Evolutionary conservation across 2,329 filamentous ascomycete species (phyloP).

Genomic region (Ophidiomyces ophidiicola): DNA sequence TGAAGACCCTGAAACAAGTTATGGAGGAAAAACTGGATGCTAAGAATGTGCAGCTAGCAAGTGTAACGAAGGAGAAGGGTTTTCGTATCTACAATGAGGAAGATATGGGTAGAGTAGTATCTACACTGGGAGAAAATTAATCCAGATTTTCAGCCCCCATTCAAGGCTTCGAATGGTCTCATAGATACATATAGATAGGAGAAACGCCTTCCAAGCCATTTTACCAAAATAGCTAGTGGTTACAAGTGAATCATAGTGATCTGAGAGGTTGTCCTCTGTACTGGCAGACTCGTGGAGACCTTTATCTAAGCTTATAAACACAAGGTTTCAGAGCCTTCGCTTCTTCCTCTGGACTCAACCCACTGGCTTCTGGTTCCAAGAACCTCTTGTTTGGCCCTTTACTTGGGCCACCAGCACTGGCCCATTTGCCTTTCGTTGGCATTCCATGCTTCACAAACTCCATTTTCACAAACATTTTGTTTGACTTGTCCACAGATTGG

Average conservation of each 20-base stretch:
- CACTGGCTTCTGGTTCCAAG: constrained; percentile 46
- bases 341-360: constrained; percentile 47
- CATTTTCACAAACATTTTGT: constrained; percentile 99
- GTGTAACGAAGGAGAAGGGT: constrained; percentile 92
- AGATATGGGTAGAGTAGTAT: constrained; percentile 89
- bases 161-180: too few species aligned
- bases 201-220: too few species aligned
- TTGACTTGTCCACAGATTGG: constrained; percentile 63
- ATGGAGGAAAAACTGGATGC: constrained; percentile 99
- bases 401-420: constrained; percentile 15
- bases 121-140: constrained; percentile 45
- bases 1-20: constrained; percentile 98
- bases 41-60: constrained; percentile 97
- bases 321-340: constrained; percentile 79
- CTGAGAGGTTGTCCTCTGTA: too few species aligned
- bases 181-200: too few species aligned
- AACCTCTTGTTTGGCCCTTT: constrained; percentile 42
- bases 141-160: constrained; percentile 7
- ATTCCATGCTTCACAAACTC: constrained; percentile 75
- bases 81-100: constrained; percentile 98
- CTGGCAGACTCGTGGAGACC: neutral
- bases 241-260: neutral
- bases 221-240: too few species aligned
- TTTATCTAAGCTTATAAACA: constrained; percentile 78
- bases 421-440: constrained; percentile 63